Evolutionary conservation across 495 filamentous ascomycete genomes (phyloP).

Genomic region (Sphaerosporella brunnea): DNA sequence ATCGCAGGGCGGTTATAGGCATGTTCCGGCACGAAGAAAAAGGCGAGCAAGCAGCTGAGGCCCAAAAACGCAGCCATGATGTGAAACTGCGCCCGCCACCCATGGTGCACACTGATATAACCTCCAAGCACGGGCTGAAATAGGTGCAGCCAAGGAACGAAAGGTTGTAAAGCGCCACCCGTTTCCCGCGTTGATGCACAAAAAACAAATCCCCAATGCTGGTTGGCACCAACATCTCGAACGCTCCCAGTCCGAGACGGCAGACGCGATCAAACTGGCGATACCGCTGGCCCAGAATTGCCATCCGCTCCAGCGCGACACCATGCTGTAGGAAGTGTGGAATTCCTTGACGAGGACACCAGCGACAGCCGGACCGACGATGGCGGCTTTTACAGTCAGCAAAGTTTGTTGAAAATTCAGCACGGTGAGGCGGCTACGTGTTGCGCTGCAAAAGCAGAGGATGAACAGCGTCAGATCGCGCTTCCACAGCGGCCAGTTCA

Average conservation of each 20-base stretch:
- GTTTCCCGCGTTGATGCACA: slow-evolving; percentile 47
- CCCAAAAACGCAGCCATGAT: slow-evolving; percentile 23
- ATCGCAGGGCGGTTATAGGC: slow-evolving; percentile 24
- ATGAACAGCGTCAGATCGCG: slow-evolving; percentile 38
- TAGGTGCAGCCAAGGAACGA: slow-evolving; percentile 38
- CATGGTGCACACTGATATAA: slow-evolving; percentile 29
- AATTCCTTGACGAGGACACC: slow-evolving; percentile 30
- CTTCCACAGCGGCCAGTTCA: slow-evolving; percentile 37
- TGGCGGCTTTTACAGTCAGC: slow-evolving; percentile 11
- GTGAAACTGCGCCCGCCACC: slow-evolving; percentile 24
- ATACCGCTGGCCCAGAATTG: slow-evolving; percentile 36
- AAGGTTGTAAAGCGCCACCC: slow-evolving; percentile 48
- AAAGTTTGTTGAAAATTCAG: background rate
- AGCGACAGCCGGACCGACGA: slow-evolving; percentile 27
- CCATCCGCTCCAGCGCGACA: slow-evolving; percentile 32
- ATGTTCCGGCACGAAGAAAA: slow-evolving; percentile 24
- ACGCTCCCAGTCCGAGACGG: slow-evolving; percentile 43
- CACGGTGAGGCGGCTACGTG: slow-evolving; percentile 22
- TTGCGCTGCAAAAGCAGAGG: slow-evolving; percentile 36
- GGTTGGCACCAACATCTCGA: slow-evolving; percentile 40
- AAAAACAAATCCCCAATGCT: slow-evolving; percentile 42
- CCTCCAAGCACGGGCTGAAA: slow-evolving; percentile 35
- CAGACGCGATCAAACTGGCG: slow-evolving; percentile 42
- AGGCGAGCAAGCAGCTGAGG: slow-evolving; percentile 14
- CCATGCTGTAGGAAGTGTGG: slow-evolving; percentile 27